Conservation (phyloP, 768 basidiomycete species). For the Pholiota conissans region DNA sequence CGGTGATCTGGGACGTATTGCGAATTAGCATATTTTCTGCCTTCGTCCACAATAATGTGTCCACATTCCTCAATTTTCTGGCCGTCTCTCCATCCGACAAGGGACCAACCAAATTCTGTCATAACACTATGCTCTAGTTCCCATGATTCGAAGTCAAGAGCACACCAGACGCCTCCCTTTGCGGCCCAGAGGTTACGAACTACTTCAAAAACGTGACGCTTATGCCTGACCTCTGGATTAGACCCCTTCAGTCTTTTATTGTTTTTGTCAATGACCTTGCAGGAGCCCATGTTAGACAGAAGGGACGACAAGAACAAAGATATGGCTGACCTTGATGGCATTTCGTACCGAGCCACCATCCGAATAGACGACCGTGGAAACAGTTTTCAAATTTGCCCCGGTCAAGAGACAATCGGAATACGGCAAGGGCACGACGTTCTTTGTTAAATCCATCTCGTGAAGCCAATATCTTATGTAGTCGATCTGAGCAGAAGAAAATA, state of each 20-base stretch:
- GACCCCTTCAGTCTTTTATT: constrained; percentile 76
- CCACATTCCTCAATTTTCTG: constrained; percentile 47
- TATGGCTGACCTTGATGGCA: constrained; percentile 53
- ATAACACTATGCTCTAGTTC: constrained; percentile 71
- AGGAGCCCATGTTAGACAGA: background rate
- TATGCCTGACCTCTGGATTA: constrained; percentile 50
- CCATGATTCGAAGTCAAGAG: constrained; percentile 85
- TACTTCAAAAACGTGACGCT: constrained; percentile 68
- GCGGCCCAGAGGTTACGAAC: constrained; percentile 62
- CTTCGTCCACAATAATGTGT: constrained; percentile 68
- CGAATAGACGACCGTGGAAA: constrained; percentile 57
- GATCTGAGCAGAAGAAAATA: constrained; percentile 82
- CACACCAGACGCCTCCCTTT: constrained; percentile 70
- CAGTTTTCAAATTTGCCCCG: constrained; percentile 52
- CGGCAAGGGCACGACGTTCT: constrained; percentile 66
- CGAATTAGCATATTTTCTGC: constrained; percentile 54
- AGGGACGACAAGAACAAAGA: background rate
- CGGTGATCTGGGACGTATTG: constrained; percentile 64
- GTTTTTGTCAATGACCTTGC: constrained; percentile 80
- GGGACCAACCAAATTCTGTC: constrained; percentile 84
- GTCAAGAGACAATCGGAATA: constrained; percentile 77
- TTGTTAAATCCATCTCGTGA: constrained; percentile 68
- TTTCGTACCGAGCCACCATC: constrained; percentile 54
- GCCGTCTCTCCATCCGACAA: constrained; percentile 55
- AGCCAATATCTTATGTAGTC: constrained; percentile 88